Base-by-base conservation (phyloP, 1,284 basidiomycete species). In the Irpex rosettiformis region DNA sequence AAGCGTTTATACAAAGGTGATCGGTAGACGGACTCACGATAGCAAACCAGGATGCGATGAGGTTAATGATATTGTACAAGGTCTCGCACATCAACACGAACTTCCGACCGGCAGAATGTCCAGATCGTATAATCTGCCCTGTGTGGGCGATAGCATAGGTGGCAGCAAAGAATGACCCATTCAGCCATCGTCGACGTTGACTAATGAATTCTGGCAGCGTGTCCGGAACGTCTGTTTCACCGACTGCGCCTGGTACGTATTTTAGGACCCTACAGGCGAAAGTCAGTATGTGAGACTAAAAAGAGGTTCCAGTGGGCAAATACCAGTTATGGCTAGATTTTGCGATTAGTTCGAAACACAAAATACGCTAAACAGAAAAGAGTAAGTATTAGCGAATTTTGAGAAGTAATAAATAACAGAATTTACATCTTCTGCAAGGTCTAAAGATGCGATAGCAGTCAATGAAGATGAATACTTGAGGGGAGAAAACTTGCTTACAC, bases 191-290 rank as follows among this genome's bases (percentile, higher is more conserved):
- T 47, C 95, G 80, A 3, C 95, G 86, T 69, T 99, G 96, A 53
- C 84, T 84, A 72, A 99, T 98, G 70, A 99, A 97, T 73, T 99
- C 97, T 8, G 95, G 88, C 21, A 98, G 82, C 0, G 86, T 82
- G 66, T 98, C 95, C 3, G 97, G 97, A 7, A 98, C 94, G 72
- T 99, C 97, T 0, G 97, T 99, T 71, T 98, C 96, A 7, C 92
- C 97, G 28, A 94, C 86, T 0, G 97, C 96, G 28, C 89, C 88
- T 74, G 95, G 97, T 68, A 99, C 96, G 68, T 95, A 99, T 76
- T 93, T 94, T 54, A 99, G 81, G 4, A 98, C 84, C 96, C 89
- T 91, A 60, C 58, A 21, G 25, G 16, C 8, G 29, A 37, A 10
- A 30, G 16, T 21, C 21, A 3, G 37, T 22, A 42, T 16, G 10